Percentiles rank a stretch among this genome's conserved stretches.
These are phyloP conservation scores for Dionaea muscipula DNA, from an alignment of 179 eudicot genomes.

Conservation along the genomic window DNA sequence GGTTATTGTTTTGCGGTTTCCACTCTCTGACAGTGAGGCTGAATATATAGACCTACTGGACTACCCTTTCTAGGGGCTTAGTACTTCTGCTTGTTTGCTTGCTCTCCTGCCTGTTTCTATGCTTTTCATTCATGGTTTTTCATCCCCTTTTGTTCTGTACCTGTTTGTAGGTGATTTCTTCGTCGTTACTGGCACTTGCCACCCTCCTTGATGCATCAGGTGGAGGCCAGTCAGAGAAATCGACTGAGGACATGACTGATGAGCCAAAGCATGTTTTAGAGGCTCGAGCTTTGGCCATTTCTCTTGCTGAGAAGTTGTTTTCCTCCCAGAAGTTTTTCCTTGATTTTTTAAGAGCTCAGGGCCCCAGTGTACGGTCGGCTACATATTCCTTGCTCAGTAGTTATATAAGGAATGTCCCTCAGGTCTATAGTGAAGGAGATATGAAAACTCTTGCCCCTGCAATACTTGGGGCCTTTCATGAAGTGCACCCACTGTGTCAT, in stretches of 20 bases:
- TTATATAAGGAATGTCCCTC: constrained; percentile 58
- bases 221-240: constrained; percentile 32
- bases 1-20: too few species aligned
- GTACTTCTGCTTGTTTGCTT: too few species aligned
- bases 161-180: constrained; percentile 75
- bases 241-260: constrained; percentile 26
- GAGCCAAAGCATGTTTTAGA: constrained; percentile 40
- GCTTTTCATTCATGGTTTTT: too few species aligned
- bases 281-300: constrained; percentile 41
- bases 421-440: constrained; percentile 53
- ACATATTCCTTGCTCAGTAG: constrained; percentile 66
- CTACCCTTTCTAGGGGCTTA: too few species aligned
- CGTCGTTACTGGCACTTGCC: constrained; percentile 88
- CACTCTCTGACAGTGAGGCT: too few species aligned
- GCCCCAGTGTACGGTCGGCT: constrained; percentile 67
- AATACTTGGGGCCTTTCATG: constrained; percentile 80
- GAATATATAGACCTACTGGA: too few species aligned
- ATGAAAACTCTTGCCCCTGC: constrained; percentile 53
- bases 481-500: constrained; percentile 76
- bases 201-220: constrained; percentile 60
- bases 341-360: constrained; percentile 59
- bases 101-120: too few species aligned
- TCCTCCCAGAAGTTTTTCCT: constrained; percentile 52
- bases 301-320: constrained; percentile 57
- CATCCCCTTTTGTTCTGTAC: constrained; percentile 6